These are phyloP conservation scores for Gilbertella persicaria DNA, from an alignment of 371 early-diverging fungal species.

Conservation along the genomic window DNA sequence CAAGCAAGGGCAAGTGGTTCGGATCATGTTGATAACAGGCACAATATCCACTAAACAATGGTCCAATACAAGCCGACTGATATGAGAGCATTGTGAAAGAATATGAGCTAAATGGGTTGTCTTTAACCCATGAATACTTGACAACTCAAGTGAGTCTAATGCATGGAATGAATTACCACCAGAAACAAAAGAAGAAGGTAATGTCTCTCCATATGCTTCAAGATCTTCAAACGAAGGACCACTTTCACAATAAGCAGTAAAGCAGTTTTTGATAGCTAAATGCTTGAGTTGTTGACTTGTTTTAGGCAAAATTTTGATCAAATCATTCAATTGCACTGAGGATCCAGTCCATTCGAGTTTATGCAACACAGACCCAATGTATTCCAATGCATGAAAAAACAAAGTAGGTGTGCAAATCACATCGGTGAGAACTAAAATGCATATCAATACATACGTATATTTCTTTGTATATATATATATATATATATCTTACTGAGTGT, in stretches of 20 bases:
- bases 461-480: neutral
- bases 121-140: constrained; percentile 29
- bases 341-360: constrained; percentile 27
- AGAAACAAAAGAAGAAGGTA: constrained; percentile 3
- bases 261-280: constrained; percentile 26
- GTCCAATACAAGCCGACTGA: constrained; percentile 10
- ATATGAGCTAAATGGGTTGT: constrained; percentile 13
- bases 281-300: constrained; percentile 19
- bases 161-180: neutral
- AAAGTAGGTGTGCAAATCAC: constrained; percentile 23
- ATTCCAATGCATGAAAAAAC: constrained; percentile 15
- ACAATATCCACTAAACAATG: constrained; percentile 25
- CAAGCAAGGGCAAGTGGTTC: constrained; percentile 1
- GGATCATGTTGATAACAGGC: constrained; percentile 20
- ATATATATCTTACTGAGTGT: constrained; percentile 18
- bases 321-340: constrained; percentile 25
- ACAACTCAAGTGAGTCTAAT: constrained; percentile 8
- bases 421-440: constrained; percentile 20
- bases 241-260: constrained; percentile 17
- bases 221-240: constrained; percentile 12
- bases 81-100: constrained; percentile 17
- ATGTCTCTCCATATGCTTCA: constrained; percentile 7
- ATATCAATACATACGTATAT: neutral
- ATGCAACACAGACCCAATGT: constrained; percentile 17
- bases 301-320: constrained; percentile 21